These are phyloP conservation scores for Stagonosporopsis vannaccii DNA, from an alignment of 2,329 filamentous ascomycete species.

Conservation along the genomic window DNA sequence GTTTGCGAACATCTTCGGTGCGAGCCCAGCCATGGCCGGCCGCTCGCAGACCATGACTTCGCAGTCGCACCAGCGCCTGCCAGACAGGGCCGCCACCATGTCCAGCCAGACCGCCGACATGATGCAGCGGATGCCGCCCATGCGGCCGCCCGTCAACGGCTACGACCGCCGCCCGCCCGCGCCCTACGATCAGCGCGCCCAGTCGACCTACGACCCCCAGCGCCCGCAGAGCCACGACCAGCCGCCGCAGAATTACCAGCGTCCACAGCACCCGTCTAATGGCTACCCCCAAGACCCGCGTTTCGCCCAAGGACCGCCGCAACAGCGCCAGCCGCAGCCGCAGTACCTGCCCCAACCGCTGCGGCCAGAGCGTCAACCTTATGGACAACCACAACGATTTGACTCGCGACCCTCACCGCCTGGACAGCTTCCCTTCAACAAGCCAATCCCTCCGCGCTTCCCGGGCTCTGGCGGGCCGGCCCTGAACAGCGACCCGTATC, in stretches of 20 bases:
- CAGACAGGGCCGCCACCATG: slow-evolving; percentile 78
- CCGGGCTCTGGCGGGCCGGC: slow-evolving; percentile 67
- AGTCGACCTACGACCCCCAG: slow-evolving; percentile 35
- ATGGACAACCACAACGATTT: slow-evolving; percentile 74
- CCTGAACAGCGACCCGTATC: slow-evolving; percentile 82
- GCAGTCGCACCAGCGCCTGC: slow-evolving; percentile 67
- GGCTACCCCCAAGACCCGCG: slow-evolving; percentile 49
- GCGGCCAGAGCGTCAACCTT: slow-evolving; percentile 71
- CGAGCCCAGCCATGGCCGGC: slow-evolving; percentile 75
- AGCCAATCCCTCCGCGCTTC: slow-evolving; percentile 65
- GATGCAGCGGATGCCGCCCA: slow-evolving; percentile 71
- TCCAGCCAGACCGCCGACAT: slow-evolving; percentile 54
- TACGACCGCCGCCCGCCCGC: slow-evolving; percentile 47
- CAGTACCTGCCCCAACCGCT: slow-evolving; percentile 68
- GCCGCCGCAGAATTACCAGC: slow-evolving; percentile 37
- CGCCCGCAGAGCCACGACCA: slow-evolving; percentile 38
- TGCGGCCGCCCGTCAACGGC: slow-evolving; percentile 58
- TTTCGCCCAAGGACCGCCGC: slow-evolving; percentile 44
- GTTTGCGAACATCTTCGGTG: slow-evolving; percentile 95
- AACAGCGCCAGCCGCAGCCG: slow-evolving; percentile 56
- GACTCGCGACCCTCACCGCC: slow-evolving; percentile 64
- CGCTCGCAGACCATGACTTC: slow-evolving; percentile 96
- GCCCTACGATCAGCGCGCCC: slow-evolving; percentile 38
- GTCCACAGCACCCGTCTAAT: slow-evolving; percentile 41
- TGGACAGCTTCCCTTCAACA: slow-evolving; percentile 59